Evolutionary conservation across 2,329 filamentous ascomycete genomes (phyloP).

Genomic region (Colletotrichum liriopes): DNA sequence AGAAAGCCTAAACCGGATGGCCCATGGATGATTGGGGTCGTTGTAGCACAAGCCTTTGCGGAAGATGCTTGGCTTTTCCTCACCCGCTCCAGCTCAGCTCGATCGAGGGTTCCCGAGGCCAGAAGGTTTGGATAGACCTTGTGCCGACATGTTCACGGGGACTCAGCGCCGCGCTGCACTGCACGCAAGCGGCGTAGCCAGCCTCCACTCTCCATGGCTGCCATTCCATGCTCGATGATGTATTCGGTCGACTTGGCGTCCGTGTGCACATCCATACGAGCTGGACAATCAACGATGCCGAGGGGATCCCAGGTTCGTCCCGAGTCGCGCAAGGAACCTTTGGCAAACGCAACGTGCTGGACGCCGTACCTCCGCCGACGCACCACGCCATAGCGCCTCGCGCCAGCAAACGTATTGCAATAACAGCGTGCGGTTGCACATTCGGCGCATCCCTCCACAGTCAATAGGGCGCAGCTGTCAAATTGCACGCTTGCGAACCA

Average conservation of each 20-base stretch:
- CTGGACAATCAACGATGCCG: conserved; percentile 7
- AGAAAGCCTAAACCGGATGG: background rate
- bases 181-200: conserved; percentile 37
- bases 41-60: background rate
- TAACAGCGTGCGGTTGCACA: conserved; percentile 25
- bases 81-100: conserved; percentile 3
- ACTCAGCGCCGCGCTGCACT: background rate
- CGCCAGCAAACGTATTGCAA: background rate
- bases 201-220: conserved; percentile 13
- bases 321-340: conserved; percentile 20
- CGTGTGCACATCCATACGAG: conserved; percentile 23
- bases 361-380: background rate
- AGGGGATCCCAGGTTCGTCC: conserved; percentile 30
- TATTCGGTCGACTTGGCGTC: conserved; percentile 34
- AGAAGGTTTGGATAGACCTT: conserved; percentile 26
- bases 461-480: conserved; percentile 31
- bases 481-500: conserved; percentile 15
- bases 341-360: conserved; percentile 7
- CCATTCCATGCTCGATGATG: conserved; percentile 30
- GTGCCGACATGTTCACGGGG: conserved; percentile 4
- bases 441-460: conserved; percentile 3
- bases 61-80: conserved; percentile 25
- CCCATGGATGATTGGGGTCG: conserved; percentile 2
- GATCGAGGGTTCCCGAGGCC: conserved; percentile 6
- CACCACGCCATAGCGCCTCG: conserved; percentile 19